phyloP scores from a whole-genome alignment of 2,329 filamentous ascomycete genomes.

The Corinectria fuckeliana region DNA sequence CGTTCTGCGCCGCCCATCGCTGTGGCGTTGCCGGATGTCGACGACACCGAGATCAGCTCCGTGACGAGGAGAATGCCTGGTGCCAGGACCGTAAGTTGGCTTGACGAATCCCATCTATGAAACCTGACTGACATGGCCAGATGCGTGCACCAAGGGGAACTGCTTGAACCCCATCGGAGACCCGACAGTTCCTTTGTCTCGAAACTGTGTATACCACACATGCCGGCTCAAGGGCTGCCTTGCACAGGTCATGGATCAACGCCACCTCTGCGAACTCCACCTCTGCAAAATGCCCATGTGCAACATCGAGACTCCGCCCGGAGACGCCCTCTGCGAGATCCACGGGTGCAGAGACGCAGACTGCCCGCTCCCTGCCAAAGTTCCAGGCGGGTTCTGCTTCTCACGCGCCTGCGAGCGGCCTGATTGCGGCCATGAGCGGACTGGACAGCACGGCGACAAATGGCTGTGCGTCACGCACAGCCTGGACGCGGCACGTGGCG shows the following conservation, averaged over 20 bases:
- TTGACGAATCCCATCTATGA: neutral
- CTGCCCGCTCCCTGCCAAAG: constrained; percentile 9
- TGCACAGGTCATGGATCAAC: neutral
- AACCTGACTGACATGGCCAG: constrained; percentile 15
- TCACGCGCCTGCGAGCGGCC: constrained; percentile 4
- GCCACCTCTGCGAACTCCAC: constrained; percentile 8
- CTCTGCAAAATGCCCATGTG: constrained; percentile 4
- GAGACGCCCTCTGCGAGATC: neutral
- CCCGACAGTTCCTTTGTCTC: neutral
- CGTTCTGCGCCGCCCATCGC: constrained; percentile 15
- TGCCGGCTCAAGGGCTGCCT: constrained; percentile 11
- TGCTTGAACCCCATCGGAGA: constrained; percentile 1
- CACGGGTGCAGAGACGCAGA: constrained; percentile 6
- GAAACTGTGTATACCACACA: constrained; percentile 16
- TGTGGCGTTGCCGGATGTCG: constrained; percentile 15
- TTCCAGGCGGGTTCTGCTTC: constrained; percentile 10
- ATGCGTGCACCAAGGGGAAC: constrained; percentile 14
- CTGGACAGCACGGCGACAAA: no score
- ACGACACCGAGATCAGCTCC: constrained; percentile 7
- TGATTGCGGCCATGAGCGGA: neutral
- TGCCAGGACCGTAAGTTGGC: constrained; percentile 25
- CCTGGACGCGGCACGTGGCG: neutral
- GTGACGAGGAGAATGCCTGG: neutral
- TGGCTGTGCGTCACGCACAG: constrained; percentile 12
- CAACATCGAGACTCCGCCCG: neutral